phyloP scores from a whole-genome alignment of 2,329 filamentous ascomycete species.

The Trichoderma polysporum region DNA sequence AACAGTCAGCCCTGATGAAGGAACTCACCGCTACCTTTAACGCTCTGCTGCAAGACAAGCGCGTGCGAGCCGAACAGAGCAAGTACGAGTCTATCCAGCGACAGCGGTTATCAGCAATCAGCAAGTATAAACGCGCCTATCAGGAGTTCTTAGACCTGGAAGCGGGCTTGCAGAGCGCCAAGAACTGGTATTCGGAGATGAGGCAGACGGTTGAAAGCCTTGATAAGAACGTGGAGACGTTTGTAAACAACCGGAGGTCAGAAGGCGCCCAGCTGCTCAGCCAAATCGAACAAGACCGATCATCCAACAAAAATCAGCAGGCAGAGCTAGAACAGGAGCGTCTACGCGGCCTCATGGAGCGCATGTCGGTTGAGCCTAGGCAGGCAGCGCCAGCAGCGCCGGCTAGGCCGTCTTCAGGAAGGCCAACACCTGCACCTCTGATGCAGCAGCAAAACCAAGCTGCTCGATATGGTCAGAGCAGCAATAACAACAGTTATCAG shows the following conservation, averaged over 20 bases:
- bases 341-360: conserved; percentile 86
- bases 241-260: conserved; percentile 89
- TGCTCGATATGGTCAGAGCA: conserved; percentile 50
- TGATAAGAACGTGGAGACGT: conserved; percentile 93
- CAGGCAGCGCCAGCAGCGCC: conserved; percentile 24
- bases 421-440: conserved; percentile 42
- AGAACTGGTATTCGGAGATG: conserved; percentile 95
- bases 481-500: conserved; percentile 44
- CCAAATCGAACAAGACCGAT: conserved; percentile 80
- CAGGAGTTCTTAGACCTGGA: conserved; percentile 90
- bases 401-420: conserved; percentile 22
- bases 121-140: conserved; percentile 85
- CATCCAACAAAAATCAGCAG: conserved; percentile 55
- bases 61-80: conserved; percentile 88
- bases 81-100: conserved; percentile 89
- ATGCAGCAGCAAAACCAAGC: conserved; percentile 48
- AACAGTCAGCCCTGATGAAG: conserved; percentile 91
- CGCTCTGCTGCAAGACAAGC: conserved; percentile 85
- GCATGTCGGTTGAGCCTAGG: conserved; percentile 82
- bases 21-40: conserved; percentile 88
- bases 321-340: conserved; percentile 87
- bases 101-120: conserved; percentile 76
- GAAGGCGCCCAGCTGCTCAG: conserved; percentile 88
- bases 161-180: conserved; percentile 81
- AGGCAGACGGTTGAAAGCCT: conserved; percentile 88